Conservation (phyloP, 768 basidiomycete genomes). For the Leccinum variicolor region DNA sequence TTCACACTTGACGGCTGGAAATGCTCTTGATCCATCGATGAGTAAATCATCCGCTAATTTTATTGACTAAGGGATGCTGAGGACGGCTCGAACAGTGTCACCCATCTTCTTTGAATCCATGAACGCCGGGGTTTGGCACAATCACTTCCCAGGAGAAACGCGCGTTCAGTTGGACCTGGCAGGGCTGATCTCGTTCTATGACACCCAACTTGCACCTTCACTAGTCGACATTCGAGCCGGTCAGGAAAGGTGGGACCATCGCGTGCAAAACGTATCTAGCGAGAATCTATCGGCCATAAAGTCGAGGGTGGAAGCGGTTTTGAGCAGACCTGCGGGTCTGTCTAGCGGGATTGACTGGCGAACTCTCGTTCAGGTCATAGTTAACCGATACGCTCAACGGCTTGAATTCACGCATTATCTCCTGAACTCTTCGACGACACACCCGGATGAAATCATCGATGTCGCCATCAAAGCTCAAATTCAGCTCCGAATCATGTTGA, state of each 20-base stretch:
- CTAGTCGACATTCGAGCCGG: slow-evolving; percentile 24
- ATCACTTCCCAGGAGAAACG: slow-evolving; percentile 34
- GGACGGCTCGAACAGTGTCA: background rate
- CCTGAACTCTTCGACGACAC: slow-evolving; percentile 11
- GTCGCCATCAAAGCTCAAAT: slow-evolving; percentile 10
- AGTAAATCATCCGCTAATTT: background rate
- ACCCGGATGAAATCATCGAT: slow-evolving; percentile 3
- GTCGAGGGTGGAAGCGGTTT: slow-evolving; percentile 6
- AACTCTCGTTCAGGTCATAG: slow-evolving; percentile 25
- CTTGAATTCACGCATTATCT: slow-evolving; percentile 27
- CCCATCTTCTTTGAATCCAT: slow-evolving; percentile 1
- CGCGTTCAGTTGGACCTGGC: slow-evolving; percentile 33
- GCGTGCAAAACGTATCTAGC: slow-evolving; percentile 22
- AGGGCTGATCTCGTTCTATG: slow-evolving; percentile 36
- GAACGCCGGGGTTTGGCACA: slow-evolving; percentile 30
- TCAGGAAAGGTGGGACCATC: slow-evolving; percentile 31
- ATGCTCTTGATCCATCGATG: fast-evolving
- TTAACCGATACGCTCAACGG: slow-evolving; percentile 31
- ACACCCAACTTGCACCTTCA: slow-evolving; percentile 30
- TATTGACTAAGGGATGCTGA: background rate
- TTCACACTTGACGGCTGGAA: slow-evolving; percentile 4
- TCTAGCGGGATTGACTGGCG: slow-evolving; percentile 35
- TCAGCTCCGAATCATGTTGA: slow-evolving; percentile 29
- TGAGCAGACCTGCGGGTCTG: slow-evolving; percentile 8
- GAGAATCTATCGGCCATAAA: slow-evolving; percentile 15